Base-by-base conservation (phyloP, 2,329 filamentous ascomycete species). In the Diaporthe sp. region DNA sequence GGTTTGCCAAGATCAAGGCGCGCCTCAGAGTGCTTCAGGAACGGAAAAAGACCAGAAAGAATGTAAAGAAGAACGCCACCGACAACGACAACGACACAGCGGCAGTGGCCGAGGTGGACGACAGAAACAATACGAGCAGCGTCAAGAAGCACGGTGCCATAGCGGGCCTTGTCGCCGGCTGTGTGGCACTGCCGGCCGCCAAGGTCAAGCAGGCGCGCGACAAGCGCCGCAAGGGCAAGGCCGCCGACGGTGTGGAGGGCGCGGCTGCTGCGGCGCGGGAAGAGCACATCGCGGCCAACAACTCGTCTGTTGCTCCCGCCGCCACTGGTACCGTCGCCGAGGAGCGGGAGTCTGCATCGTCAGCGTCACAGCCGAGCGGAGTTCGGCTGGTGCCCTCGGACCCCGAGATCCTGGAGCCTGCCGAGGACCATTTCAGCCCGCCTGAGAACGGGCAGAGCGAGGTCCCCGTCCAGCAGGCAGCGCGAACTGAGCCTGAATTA, bases 371-470 rank as follows among this genome's bases (percentile, higher is more conserved):
- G 31, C 28, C 42, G 6, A 47, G 51, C 6, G 28, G 39, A n/a
- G 72, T 71, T n/a, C 51, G 67, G 20, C 22, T 70, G 53, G 63
- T 60, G 31, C n/a, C 42, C 28, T 57, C 47, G n/a, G 72, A 74
- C 17, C 61, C 63, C 7, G 61, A 68, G 17, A 58, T 53, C 20
- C 7, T 22, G 10, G 3, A 42, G 28, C 53, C 72, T 51, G 13
- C 20, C 34, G n/a, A 6, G 31, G 49, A 39, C 31, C 44, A 47
- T 2, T 74, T 70, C 49, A 70, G 39, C 15, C 72, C 67, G n/a
- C 72, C 72, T 3, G 53, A 68, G n/a, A 67, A 51, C 4, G 72
- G 72, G 1, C 63, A 74, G 72, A 74, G 72, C 53, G 72, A 74
- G 63, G 53, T 74, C 2, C 72, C 72, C 13, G 44, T 74, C 17